Evolutionary conservation across 2,329 filamentous ascomycete species (phyloP).

Genomic region (Rosellinia necatrix): DNA sequence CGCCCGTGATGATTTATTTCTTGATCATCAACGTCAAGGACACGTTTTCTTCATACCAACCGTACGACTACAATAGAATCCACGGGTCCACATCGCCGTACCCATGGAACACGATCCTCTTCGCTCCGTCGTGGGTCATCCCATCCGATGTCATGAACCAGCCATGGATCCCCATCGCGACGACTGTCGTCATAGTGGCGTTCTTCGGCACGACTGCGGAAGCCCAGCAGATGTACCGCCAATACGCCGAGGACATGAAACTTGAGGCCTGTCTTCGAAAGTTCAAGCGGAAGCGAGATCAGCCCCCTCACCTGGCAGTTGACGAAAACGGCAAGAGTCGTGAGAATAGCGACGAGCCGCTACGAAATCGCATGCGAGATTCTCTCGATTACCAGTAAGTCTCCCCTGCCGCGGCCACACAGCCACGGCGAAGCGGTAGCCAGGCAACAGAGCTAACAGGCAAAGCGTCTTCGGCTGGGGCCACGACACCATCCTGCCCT

Average conservation of each 20-base stretch:
- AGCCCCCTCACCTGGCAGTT: neutral
- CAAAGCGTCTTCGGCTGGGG: neutral
- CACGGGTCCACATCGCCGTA: conserved; percentile 45
- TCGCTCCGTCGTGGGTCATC: conserved; percentile 48
- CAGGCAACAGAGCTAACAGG: conserved; percentile 2
- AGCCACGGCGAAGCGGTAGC: neutral
- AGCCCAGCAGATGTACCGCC: conserved; percentile 55
- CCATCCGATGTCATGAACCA: conserved; percentile 49
- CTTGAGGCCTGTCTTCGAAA: conserved; percentile 19
- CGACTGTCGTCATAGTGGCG: conserved; percentile 53
- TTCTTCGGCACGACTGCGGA: conserved; percentile 63
- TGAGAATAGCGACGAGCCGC: conserved; percentile 2
- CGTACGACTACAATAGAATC: conserved; percentile 50
- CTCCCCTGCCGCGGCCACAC: neutral
- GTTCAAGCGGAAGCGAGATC: neutral
- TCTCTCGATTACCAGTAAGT: conserved; percentile 7
- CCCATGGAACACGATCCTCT: conserved; percentile 54
- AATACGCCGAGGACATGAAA: conserved; percentile 24
- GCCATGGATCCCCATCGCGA: conserved; percentile 54
- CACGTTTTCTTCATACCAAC: conserved; percentile 33
- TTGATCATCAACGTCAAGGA: conserved; percentile 47
- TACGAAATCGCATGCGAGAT: neutral
- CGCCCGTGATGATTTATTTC: conserved; percentile 52
- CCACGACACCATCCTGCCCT: neutral
- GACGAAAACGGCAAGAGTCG: conserved; percentile 8